Percentiles rank a stretch among this genome's conserved stretches.
Conservation (phyloP, 257 asterid genomes). For the Nicotiana noctiflora region DNA sequence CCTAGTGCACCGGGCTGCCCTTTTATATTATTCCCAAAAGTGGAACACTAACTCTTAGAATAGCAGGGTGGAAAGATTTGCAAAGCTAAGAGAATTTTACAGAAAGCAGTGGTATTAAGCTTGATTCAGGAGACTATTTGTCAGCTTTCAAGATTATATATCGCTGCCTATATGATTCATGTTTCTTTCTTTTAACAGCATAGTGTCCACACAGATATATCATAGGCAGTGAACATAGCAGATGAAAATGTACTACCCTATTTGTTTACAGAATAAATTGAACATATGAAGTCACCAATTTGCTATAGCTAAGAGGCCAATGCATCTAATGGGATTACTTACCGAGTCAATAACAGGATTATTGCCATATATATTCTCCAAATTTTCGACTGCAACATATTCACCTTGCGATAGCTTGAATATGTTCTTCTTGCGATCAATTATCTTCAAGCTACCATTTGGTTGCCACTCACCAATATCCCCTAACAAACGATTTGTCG, state of each 20-base stretch:
- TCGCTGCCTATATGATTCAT: background rate
- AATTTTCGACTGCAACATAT: slow-evolving; percentile 96
- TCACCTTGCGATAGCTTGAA: slow-evolving; percentile 99
- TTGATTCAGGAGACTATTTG: too few species aligned
- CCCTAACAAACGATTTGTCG: slow-evolving; percentile 33
- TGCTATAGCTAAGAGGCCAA: background rate
- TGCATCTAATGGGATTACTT: slow-evolving; percentile 12
- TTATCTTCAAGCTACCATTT: slow-evolving; percentile 81
- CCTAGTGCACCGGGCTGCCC: too few species aligned
- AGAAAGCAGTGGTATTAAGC: background rate
- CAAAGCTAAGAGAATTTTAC: background rate
- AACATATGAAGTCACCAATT: background rate
- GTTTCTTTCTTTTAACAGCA: background rate
- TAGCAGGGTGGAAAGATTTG: background rate
- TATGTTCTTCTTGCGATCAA: slow-evolving; percentile 94
- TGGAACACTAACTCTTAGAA: background rate
- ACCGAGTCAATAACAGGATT: slow-evolving; percentile 64
- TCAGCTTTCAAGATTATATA: background rate
- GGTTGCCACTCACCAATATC: slow-evolving; percentile 96
- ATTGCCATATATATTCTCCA: slow-evolving; percentile 74
- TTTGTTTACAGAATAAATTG: background rate
- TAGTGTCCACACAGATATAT: background rate
- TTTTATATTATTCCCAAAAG: too few species aligned
- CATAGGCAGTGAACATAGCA: background rate
- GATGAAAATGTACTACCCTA: background rate